Conservation (phyloP, 441 rosid species). For the Aquilaria agallochum region DNA sequence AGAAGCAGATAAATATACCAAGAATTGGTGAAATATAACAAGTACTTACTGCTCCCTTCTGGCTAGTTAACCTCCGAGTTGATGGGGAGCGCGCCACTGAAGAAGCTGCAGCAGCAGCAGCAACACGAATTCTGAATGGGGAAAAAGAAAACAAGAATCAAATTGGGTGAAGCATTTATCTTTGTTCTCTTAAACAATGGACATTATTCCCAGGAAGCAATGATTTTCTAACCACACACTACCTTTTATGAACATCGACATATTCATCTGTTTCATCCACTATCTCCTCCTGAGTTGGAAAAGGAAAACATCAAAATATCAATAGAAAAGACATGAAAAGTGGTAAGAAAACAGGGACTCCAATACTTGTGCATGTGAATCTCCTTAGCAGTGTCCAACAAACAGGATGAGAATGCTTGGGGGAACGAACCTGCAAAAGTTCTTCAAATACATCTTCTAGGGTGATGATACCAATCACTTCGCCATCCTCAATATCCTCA, state of each 20-base stretch:
- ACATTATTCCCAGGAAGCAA: constrained; percentile 1
- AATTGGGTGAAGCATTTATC: not conserved
- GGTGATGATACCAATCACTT: constrained; percentile 92
- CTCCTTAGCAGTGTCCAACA: too few species aligned
- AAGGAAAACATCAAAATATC: constrained; percentile 12
- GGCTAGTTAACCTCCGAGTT: constrained; percentile 57
- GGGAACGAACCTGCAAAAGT: constrained; percentile 59
- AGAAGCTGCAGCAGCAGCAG: constrained; percentile 98
- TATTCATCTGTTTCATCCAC: constrained; percentile 98
- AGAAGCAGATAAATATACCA: too few species aligned
- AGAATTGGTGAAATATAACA: too few species aligned
- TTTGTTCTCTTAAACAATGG: not conserved
- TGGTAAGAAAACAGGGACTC: constrained; percentile 1
- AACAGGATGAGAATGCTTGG: not conserved
- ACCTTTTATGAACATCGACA: constrained; percentile 98
- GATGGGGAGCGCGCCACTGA: constrained; percentile 92
- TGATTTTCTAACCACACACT: not conserved
- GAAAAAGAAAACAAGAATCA: constrained; percentile 14
- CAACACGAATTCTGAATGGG: constrained; percentile 83
- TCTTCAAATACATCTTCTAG: constrained; percentile 98
- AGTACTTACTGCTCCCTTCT: constrained; percentile 68
- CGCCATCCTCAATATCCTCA: constrained; percentile 88
- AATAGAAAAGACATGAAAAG: not conserved
- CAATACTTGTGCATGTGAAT: not conserved
- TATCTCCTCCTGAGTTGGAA: constrained; percentile 77